phyloP scores from a whole-genome alignment of 495 filamentous ascomycete species.

The Neurospora sublineolata region DNA sequence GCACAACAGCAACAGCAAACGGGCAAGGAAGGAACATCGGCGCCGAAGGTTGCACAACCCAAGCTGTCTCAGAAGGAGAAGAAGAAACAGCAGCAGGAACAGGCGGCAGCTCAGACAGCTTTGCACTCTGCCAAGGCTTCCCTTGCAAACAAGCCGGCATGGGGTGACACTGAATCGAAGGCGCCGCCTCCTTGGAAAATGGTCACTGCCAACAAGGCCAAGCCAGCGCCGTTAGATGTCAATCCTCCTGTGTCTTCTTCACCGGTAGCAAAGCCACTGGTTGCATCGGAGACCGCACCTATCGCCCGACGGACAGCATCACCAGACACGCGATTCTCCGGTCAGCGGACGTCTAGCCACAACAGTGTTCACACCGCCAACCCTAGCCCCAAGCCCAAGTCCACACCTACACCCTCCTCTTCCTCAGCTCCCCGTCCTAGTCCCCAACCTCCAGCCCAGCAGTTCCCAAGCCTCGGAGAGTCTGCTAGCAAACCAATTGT shows the following conservation, averaged over 20 bases:
- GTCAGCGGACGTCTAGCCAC: conserved; percentile 28
- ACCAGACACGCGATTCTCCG: conserved; percentile 44
- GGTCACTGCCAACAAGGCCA: conserved; percentile 23
- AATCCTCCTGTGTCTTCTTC: conserved; percentile 35
- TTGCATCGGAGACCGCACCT: conserved; percentile 19
- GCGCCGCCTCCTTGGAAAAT: conserved; percentile 63
- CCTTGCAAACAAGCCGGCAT: conserved; percentile 14
- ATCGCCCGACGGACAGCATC: conserved; percentile 37
- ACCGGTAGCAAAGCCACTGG: conserved; percentile 30
- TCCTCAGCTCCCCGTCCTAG: conserved; percentile 3
- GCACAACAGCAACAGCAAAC: conserved; percentile 23
- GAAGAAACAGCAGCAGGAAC: conserved; percentile 66
- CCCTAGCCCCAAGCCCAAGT: not conserved
- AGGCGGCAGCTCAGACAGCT: conserved; percentile 33
- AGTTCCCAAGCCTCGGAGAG: not conserved
- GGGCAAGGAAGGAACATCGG: conserved; percentile 20
- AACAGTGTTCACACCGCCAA: not conserved
- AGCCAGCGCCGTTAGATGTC: conserved; percentile 7
- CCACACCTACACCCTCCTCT: conserved; percentile 3
- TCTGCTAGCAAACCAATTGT: conserved; percentile 16
- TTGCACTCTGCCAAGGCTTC: conserved; percentile 5
- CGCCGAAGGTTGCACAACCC: conserved; percentile 23
- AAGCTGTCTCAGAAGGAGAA: conserved; percentile 84
- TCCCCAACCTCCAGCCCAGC: conserved; percentile 1
- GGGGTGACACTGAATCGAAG: conserved; percentile 23